Base-by-base conservation (phyloP, 2,329 filamentous ascomycete genomes). In the Hawksworthiomyces lignivorus region DNA sequence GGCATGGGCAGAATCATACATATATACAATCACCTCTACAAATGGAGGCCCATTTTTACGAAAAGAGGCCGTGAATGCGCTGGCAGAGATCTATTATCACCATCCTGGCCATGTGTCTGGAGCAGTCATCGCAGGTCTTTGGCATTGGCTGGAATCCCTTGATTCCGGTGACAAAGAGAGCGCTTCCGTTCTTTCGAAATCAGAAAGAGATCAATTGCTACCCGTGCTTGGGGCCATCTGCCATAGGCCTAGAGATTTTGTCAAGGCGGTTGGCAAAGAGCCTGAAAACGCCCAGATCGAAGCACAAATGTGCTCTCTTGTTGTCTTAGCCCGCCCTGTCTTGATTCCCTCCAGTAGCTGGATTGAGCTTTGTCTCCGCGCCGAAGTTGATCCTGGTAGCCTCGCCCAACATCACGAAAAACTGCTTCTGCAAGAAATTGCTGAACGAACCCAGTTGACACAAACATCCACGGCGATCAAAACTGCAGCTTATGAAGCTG, bases 311-410 rank as follows among this genome's bases (percentile, higher is more conserved):
- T 77, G 88, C 49, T 75, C 77, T 6, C 65, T 96, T 4, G 67
- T 95, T 15, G 80, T 95, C 15, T 69, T 98, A 20, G 83, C 84
- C 43, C 83, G 87, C 19, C 72, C 80, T 17, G 81, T 89, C 46
- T 65, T 98, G 27, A 75, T 97, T 45, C 82, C 87, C 1, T 76
- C 77, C 45, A 72, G 80, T 17, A 85, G 77, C 47, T 98, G 94
- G 94, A 97, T 98, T 54, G 82, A 92, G 31, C 65, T 88, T 4
- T 94, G 87, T 55, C 71, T 97, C 42, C 79, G 79, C 46, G 82
- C 84, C 50, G 82, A 82, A 11, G 68, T 87, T 11, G 92, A 98
- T 59, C 92, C 92, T 5, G 90, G 89, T 15, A 68, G 75, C 18
- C 71, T 98, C 43, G 86, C 83, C 3, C 70, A 70, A 43, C 74